These are phyloP conservation scores for Alternaria angustiovoidea DNA, from an alignment of 2,329 filamentous ascomycete genomes.

Conservation along the genomic window DNA sequence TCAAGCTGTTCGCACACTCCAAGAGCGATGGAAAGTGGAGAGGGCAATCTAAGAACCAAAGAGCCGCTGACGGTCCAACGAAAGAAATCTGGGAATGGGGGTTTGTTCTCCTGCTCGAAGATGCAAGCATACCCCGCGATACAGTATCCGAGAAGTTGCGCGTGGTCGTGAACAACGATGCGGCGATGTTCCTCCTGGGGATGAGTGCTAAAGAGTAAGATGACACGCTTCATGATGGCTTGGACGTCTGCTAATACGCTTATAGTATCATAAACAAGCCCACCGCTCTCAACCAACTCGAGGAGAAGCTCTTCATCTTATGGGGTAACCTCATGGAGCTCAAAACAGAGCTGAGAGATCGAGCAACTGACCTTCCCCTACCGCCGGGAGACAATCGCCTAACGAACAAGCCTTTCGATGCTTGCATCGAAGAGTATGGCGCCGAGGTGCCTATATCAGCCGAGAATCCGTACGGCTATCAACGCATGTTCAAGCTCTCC, in stretches of 20 bases:
- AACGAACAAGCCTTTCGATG: slow-evolving; percentile 55
- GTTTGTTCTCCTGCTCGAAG: slow-evolving; percentile 81
- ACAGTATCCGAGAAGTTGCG: slow-evolving; percentile 60
- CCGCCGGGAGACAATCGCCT: slow-evolving; percentile 35
- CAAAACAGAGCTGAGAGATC: slow-evolving; percentile 69
- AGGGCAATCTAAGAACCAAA: slow-evolving; percentile 50
- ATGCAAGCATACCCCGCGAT: slow-evolving; percentile 57
- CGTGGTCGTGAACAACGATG: slow-evolving; percentile 67
- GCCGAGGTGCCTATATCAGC: slow-evolving; percentile 24
- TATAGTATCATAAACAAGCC: slow-evolving; percentile 65
- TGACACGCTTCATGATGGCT: background rate
- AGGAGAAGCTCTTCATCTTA: slow-evolving; percentile 76
- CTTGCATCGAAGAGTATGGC: slow-evolving; percentile 38
- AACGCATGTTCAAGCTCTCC: slow-evolving; percentile 36
- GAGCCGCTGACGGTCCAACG: slow-evolving; percentile 42
- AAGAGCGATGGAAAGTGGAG: slow-evolving; percentile 48
- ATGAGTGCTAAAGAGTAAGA: slow-evolving; percentile 64
- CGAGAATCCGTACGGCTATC: slow-evolving; percentile 26
- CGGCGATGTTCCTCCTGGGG: slow-evolving; percentile 65
- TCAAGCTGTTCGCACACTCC: slow-evolving; percentile 74
- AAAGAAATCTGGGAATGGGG: slow-evolving; percentile 78
- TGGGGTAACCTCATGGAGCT: slow-evolving; percentile 76
- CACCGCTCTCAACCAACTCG: slow-evolving; percentile 61
- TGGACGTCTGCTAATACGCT: slow-evolving; percentile 13
- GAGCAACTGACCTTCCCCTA: slow-evolving; percentile 33